Evolutionary conservation across 2,329 filamentous ascomycete genomes (phyloP).

Genomic region (Neurospora sp.): DNA sequence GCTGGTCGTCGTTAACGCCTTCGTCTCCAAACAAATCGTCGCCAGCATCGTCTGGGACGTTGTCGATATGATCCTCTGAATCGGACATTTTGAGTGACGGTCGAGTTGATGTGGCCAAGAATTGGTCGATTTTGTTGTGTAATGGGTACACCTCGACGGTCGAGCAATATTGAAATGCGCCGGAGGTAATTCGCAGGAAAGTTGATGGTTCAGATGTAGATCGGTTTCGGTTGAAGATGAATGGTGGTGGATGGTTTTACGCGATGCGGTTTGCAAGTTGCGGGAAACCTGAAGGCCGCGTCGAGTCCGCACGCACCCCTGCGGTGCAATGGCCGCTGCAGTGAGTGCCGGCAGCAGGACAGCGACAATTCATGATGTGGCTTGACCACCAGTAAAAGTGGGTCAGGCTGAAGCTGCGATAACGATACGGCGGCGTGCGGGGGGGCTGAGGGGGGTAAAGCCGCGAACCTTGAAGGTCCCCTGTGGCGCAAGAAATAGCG

Average conservation of each 20-base stretch:
- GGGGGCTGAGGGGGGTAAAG: background rate
- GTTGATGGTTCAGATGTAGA: background rate
- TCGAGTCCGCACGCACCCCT: background rate
- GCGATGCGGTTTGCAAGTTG: background rate
- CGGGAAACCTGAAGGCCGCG: background rate
- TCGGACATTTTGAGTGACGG: slow-evolving; percentile 38
- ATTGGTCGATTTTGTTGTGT: background rate
- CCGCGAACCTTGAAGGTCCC: background rate
- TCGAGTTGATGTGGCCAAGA: background rate
- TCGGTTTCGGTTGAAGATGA: background rate
- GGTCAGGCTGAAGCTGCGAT: background rate
- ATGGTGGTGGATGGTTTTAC: background rate
- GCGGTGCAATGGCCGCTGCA: background rate
- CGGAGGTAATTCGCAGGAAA: background rate
- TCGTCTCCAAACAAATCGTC: slow-evolving; percentile 56
- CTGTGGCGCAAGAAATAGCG: background rate
- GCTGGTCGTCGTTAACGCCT: slow-evolving; percentile 51
- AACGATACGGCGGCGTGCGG: background rate
- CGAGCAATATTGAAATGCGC: background rate
- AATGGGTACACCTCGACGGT: background rate
- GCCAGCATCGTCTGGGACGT: slow-evolving; percentile 42
- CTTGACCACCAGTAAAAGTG: background rate
- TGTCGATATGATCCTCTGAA: slow-evolving; percentile 43
- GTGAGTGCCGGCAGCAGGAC: background rate
- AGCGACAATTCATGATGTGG: background rate